phyloP scores from a whole-genome alignment of 2,329 filamentous ascomycete species.

The Diplodia corticola region DNA sequence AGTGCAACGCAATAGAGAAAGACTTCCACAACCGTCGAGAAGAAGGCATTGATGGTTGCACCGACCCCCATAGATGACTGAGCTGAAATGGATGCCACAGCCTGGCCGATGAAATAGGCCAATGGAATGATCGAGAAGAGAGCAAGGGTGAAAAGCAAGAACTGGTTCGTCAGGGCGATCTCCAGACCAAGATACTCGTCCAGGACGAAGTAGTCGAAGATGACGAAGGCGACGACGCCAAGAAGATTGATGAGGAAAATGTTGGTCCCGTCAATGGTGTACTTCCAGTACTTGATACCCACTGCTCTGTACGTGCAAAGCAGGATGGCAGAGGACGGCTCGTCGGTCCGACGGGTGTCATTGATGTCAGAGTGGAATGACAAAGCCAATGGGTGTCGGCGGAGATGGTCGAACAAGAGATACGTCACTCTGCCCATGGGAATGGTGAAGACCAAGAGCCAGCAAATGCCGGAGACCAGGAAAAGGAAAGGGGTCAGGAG shows the following conservation, averaged over 20 bases:
- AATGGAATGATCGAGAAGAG: constrained; percentile 92
- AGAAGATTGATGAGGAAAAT: constrained; percentile 98
- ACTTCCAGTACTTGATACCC: constrained; percentile 97
- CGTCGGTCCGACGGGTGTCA: constrained; percentile 69
- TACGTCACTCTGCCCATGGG: constrained; percentile 97
- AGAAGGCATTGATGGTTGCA: constrained; percentile 96
- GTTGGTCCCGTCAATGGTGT: constrained; percentile 96
- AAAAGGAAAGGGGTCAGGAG: constrained; percentile 84
- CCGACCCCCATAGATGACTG: constrained; percentile 98
- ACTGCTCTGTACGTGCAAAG: constrained; percentile 97
- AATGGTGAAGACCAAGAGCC: constrained; percentile 96
- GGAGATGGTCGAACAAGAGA: constrained; percentile 85
- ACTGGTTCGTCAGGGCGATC: constrained; percentile 74
- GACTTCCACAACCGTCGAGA: constrained; percentile 95
- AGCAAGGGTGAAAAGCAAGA: constrained; percentile 80
- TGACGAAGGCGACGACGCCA: constrained; percentile 88
- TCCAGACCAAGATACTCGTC: constrained; percentile 67
- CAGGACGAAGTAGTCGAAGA: constrained; percentile 87
- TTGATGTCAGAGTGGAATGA: constrained; percentile 87
- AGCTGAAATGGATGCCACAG: constrained; percentile 95
- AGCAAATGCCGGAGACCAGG: constrained; percentile 83
- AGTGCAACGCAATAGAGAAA: constrained; percentile 96
- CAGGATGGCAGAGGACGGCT: constrained; percentile 79
- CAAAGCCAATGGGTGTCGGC: constrained; percentile 86
- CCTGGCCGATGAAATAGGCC: constrained; percentile 98